Conservation (phyloP, 2,329 filamentous ascomycete species). For the Nemania sp. region DNA sequence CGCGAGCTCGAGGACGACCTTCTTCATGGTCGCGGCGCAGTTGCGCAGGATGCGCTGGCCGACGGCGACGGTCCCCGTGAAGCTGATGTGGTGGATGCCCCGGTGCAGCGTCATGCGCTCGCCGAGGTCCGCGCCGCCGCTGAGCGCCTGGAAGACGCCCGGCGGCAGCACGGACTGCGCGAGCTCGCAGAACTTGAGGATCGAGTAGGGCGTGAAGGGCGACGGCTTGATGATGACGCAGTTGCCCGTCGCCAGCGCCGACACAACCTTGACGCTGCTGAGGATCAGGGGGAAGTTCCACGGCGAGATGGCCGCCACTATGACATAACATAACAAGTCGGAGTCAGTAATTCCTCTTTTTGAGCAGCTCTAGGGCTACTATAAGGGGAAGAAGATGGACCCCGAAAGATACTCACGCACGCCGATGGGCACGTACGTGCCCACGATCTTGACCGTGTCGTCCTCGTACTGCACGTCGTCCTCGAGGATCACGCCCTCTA, state of each 20-base stretch:
- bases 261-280: slow-evolving; percentile 54
- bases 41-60: slow-evolving; percentile 54
- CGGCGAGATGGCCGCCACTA: slow-evolving; percentile 61
- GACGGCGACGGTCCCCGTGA: slow-evolving; percentile 61
- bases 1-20: slow-evolving; percentile 57
- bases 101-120: slow-evolving; percentile 58
- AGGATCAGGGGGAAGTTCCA: slow-evolving; percentile 62
- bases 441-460: slow-evolving; percentile 47
- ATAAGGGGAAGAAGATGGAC: too few relatives aligned
- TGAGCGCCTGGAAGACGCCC: slow-evolving; percentile 60
- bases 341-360: too few relatives aligned
- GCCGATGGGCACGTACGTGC: slow-evolving; percentile 53
- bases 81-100: slow-evolving; percentile 60
- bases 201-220: slow-evolving; percentile 58
- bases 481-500: slow-evolving; percentile 45
- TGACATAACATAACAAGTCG: too few relatives aligned
- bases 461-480: slow-evolving; percentile 55
- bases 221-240: slow-evolving; percentile 62
- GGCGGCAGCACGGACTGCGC: slow-evolving; percentile 54
- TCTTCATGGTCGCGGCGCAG: slow-evolving; percentile 57
- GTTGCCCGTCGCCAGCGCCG: slow-evolving; percentile 58
- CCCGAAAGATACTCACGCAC: too few relatives aligned
- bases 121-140: slow-evolving; percentile 59
- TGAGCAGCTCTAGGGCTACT: too few relatives aligned
- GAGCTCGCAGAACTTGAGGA: slow-evolving; percentile 57